Conservation (phyloP, 768 basidiomycete species). For the Russula earlei region DNA sequence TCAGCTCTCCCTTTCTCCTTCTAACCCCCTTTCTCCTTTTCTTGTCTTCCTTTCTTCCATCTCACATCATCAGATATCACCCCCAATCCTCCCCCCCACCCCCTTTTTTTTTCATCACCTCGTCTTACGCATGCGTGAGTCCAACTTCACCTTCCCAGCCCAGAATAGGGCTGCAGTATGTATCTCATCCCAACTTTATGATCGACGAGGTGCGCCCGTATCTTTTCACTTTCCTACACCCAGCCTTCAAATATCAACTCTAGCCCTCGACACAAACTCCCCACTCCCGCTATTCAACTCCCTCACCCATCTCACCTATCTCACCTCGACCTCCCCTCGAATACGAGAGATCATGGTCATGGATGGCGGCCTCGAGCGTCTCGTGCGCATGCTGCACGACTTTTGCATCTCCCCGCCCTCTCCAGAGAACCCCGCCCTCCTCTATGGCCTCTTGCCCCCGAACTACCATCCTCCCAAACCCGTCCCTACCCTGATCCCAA, state of each 20-base stretch:
- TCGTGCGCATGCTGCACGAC: slow-evolving; percentile 85
- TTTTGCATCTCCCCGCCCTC: slow-evolving; percentile 79
- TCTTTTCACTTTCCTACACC: not conserved
- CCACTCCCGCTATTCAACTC: slow-evolving; percentile 81
- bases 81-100: not conserved
- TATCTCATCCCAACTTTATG: slow-evolving; percentile 90
- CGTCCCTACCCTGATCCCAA: slow-evolving; percentile 55
- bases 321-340: slow-evolving; percentile 93
- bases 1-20: slow-evolving; percentile 2
- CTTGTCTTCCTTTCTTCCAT: not conserved
- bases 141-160: slow-evolving; percentile 88
- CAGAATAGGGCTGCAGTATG: slow-evolving; percentile 94
- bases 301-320: slow-evolving; percentile 88
- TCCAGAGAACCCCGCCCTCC: slow-evolving; percentile 62
- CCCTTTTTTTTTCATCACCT: not conserved
- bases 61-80: not conserved
- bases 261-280: slow-evolving; percentile 46
- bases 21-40: not conserved
- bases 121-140: slow-evolving; percentile 64
- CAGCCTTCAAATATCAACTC: not conserved
- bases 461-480: slow-evolving; percentile 45
- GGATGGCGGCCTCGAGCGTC: slow-evolving; percentile 94
- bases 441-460: slow-evolving; percentile 72
- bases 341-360: slow-evolving; percentile 98
- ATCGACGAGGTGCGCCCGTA: slow-evolving; percentile 68